Evolutionary conservation across 148 eudicot genomes (phyloP).

Genomic region (Silene uniflora): DNA sequence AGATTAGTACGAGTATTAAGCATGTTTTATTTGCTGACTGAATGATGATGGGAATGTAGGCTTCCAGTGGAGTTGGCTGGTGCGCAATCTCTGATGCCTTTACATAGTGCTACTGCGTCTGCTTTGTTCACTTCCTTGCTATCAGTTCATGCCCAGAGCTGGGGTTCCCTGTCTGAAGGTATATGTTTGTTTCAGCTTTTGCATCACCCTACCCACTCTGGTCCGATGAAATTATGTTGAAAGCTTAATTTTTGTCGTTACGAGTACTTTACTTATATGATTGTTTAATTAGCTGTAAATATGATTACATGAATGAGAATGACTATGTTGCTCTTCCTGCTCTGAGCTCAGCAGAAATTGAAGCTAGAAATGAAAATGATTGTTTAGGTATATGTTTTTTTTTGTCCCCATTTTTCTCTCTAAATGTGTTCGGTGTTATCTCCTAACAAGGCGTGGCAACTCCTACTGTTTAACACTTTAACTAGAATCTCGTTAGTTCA

Average conservation of each 20-base stretch:
- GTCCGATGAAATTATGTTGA: background rate
- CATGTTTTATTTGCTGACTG: background rate
- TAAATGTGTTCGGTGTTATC: background rate
- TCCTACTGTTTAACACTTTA: background rate
- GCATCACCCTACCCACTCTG: background rate
- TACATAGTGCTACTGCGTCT: slow-evolving; percentile 44
- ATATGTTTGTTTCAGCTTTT: background rate
- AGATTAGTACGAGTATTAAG: too few species aligned
- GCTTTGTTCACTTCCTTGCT: slow-evolving; percentile 42
- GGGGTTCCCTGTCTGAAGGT: slow-evolving; percentile 54
- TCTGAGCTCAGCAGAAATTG: background rate
- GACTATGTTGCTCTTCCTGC: background rate
- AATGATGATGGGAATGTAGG: slow-evolving; percentile 21
- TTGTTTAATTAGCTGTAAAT: background rate
- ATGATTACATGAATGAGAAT: background rate
- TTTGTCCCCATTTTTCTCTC: too few species aligned
- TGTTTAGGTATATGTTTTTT: too few species aligned
- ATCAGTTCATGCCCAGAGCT: slow-evolving; percentile 39
- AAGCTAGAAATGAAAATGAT: too few species aligned
- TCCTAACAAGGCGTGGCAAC: background rate
- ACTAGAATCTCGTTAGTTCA: background rate
- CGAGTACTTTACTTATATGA: background rate
- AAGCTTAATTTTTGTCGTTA: background rate
- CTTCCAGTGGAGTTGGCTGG: slow-evolving; percentile 37
- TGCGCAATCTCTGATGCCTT: slow-evolving; percentile 36